Base-by-base conservation (phyloP, 345 rosid species). In the Sapria himalayana region DNA sequence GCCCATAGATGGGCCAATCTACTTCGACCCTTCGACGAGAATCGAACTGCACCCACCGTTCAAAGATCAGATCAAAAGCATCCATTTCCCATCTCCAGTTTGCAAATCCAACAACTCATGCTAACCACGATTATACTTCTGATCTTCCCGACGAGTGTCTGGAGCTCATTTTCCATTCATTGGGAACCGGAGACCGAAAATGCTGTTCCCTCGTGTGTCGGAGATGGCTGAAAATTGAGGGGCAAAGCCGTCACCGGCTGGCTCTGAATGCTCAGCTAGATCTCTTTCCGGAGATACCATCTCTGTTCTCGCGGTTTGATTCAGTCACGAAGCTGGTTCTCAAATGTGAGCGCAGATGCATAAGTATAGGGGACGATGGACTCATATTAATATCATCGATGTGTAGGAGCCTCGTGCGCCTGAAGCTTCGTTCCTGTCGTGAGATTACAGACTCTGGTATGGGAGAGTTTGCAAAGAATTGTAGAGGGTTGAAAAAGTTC, bases 241-340 rank as follows among this genome's bases (percentile, higher is more conserved):
- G 93, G 22, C 84, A 75, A 62, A 78, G 68, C 62, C 94, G 94
- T 43, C 71, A 75, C 55, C 71, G 92, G 24, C 73, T 85, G 15
- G 73, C 86, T 15, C 81, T 81, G 55, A 56, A 73, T 58, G 92
- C 96, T 7, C 59, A 51, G 22, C 53, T 71, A 39, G 92, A 73
- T 67, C 86, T 85, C 19, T 38, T 59, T 14, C 57, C 65, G 1
- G 11, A 59, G 31, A 54, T 81, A 17, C 55, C 65, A 23, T 47
- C 63, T 22, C 63, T 85, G 2, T 85, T 85, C 54, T 52, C 85
- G 41, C 72, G 96, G 25, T 85, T 77, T 60, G 84, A 85, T 40
- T 52, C 82, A 12, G 93, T 85, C 21, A 78, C 93, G 3, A 85
- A 85, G 51, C 93, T 85, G 2, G 81, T 81, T 3, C 62, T 85